Conservation (phyloP, 352 stramenopile species). For the Globisporangium iwayamae region DNA sequence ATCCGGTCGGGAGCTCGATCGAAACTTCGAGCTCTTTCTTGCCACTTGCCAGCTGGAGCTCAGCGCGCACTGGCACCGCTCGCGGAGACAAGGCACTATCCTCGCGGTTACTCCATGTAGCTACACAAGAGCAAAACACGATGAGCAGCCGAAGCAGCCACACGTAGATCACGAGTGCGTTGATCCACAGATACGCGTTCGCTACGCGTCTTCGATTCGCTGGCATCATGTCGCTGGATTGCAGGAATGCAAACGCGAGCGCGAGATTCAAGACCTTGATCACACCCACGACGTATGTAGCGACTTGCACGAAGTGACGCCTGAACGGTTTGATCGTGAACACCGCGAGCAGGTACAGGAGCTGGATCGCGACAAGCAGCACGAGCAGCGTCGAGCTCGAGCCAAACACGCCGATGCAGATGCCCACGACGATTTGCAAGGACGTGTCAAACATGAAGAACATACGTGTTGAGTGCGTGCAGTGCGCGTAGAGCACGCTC, state of each 20-base stretch:
- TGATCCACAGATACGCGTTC: conserved; percentile 28
- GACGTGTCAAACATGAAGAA: conserved; percentile 36
- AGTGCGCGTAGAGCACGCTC: conserved; percentile 36
- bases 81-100: not conserved
- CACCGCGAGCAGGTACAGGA: conserved; percentile 28
- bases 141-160: conserved; percentile 29
- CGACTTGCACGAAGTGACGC: conserved; percentile 13
- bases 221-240: conserved; percentile 17
- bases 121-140: conserved; percentile 20
- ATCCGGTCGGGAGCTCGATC: not conserved
- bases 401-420: conserved; percentile 29
- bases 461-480: conserved; percentile 26
- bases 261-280: conserved; percentile 32
- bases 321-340: conserved; percentile 33
- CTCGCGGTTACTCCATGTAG: conserved; percentile 12
- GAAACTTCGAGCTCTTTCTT: not conserved
- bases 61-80: not conserved
- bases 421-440: conserved; percentile 26
- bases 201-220: conserved; percentile 16
- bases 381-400: conserved; percentile 28
- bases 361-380: conserved; percentile 28
- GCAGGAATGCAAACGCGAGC: conserved; percentile 35
- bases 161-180: conserved; percentile 25
- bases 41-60: not conserved
- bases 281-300: conserved; percentile 12